Percentiles rank a stretch among this genome's conserved stretches.
Evolutionary conservation across 2,329 filamentous ascomycete species (phyloP).

Genomic region (Aspergillus unguis): DNA sequence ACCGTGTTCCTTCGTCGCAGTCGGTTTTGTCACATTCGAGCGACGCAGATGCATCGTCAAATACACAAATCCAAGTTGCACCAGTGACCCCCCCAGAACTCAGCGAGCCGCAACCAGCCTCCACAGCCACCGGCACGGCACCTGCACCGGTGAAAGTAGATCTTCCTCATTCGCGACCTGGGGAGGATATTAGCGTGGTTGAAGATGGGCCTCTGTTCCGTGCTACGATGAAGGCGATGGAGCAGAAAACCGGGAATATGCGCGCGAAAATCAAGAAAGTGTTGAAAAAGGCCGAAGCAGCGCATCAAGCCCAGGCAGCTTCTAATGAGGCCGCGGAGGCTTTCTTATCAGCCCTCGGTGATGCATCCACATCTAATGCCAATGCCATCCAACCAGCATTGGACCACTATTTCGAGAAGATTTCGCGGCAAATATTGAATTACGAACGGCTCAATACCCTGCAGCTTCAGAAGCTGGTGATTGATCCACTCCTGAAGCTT

Average conservation of each 20-base stretch:
- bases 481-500: constrained; percentile 86
- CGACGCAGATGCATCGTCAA: constrained; percentile 57
- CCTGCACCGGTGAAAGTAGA: constrained; percentile 69
- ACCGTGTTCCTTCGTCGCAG: constrained; percentile 80
- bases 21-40: constrained; percentile 81
- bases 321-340: constrained; percentile 81
- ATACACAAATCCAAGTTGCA: constrained; percentile 23
- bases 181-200: constrained; percentile 76
- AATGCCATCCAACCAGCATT: constrained; percentile 96
- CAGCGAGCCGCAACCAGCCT: constrained; percentile 20
- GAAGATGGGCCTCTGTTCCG: constrained; percentile 95
- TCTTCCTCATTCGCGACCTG: constrained; percentile 77
- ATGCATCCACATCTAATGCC: constrained; percentile 85
- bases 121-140: constrained; percentile 30
- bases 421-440: constrained; percentile 79
- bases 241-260: constrained; percentile 96
- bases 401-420: constrained; percentile 98
- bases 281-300: constrained; percentile 87
- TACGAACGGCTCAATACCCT: constrained; percentile 82
- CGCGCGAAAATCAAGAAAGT: constrained; percentile 93
- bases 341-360: constrained; percentile 81
- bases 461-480: constrained; percentile 88
- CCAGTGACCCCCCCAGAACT: constrained; percentile 32
- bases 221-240: constrained; percentile 91
- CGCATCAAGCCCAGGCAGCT: constrained; percentile 71